Evolutionary conservation across 2,329 filamentous ascomycete genomes (phyloP).

Genomic region (Claviceps quebecensis): DNA sequence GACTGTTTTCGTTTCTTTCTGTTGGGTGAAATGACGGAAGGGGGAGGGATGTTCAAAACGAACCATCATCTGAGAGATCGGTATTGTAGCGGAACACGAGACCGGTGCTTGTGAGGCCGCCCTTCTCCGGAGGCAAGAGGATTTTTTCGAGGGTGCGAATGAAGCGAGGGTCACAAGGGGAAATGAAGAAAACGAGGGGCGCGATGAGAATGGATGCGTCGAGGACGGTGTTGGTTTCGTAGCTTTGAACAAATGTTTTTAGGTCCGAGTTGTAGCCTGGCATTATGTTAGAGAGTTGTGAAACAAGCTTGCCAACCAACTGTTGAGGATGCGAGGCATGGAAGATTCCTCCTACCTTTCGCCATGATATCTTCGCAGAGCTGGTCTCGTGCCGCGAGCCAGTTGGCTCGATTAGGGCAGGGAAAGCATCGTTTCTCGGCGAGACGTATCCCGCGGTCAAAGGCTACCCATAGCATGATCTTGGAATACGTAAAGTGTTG

Average conservation of each 20-base stretch:
- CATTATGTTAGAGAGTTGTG: neutral
- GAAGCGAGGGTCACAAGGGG: slow-evolving; percentile 65
- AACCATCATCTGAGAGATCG: slow-evolving; percentile 53
- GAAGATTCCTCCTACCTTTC: slow-evolving; percentile 30
- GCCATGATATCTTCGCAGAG: slow-evolving; percentile 68
- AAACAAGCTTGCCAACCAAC: neutral
- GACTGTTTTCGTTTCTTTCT: neutral
- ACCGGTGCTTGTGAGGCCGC: slow-evolving; percentile 60
- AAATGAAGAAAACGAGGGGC: slow-evolving; percentile 66
- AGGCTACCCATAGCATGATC: slow-evolving; percentile 70
- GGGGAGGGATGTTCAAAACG: neutral
- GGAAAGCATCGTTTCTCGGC: slow-evolving; percentile 64
- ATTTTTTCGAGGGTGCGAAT: slow-evolving; percentile 59
- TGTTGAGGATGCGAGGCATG: too few species aligned
- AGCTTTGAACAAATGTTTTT: slow-evolving; percentile 61
- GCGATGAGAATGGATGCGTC: slow-evolving; percentile 66
- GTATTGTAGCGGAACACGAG: slow-evolving; percentile 66
- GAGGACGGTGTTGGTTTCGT: slow-evolving; percentile 54
- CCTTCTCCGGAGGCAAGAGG: slow-evolving; percentile 57
- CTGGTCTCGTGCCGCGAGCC: slow-evolving; percentile 51
- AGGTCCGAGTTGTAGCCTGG: slow-evolving; percentile 49
- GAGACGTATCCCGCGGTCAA: slow-evolving; percentile 60
- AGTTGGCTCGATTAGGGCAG: slow-evolving; percentile 53
- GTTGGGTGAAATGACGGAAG: neutral
- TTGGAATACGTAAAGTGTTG: slow-evolving; percentile 74